Base-by-base conservation (phyloP, 2,329 filamentous ascomycete genomes). In the Cercospora sp. region DNA sequence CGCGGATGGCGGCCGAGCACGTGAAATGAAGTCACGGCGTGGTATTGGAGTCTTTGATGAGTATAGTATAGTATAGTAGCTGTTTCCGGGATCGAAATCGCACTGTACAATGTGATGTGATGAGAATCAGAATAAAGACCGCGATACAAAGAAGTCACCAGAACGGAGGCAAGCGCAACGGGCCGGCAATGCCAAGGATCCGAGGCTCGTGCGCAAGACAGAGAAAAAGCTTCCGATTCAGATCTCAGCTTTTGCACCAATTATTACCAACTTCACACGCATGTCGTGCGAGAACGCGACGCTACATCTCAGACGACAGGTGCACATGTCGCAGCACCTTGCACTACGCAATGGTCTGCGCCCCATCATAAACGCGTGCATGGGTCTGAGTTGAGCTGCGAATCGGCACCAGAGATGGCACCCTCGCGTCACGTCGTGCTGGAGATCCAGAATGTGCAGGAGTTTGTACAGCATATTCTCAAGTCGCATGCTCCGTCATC, bases 401-500 rank as follows among this genome's bases (percentile, higher is more conserved):
- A 16, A 18, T 18, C 43, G 16, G 30, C 40, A 58, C 24, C 21
- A 40, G 60, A 49, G 6, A 72, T 72, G 70, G 63, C 64, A 10
- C 57, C 55, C 5, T 43, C 26, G 2, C 28, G 32, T n/a, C 80
- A 81, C 34, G 72, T 78, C 26, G 80, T 83, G 28, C 77, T 84
- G 55, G 77, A 77, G 34, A 76, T 76, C 12, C 70, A 77, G 61
- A 77, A 77, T n/a, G 71, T 84, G 28, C 78, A 81, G 13, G 80
- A 81, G 32, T 81, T 97, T 55, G 83, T 97, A 59, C 82, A 85
- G 63, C 85, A 89, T 76, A 80, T 94, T 63, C 80, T 94, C 63
- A 78, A 85, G 4, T 79, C 83, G 45, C 84, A 89, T 67, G 73
- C 78, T 3, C 78, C 86, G 65, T 87, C 87, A 2, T 90, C 89